Base-by-base conservation (phyloP, 176 grass and related monocot species). In the Elymus sibiricus region DNA sequence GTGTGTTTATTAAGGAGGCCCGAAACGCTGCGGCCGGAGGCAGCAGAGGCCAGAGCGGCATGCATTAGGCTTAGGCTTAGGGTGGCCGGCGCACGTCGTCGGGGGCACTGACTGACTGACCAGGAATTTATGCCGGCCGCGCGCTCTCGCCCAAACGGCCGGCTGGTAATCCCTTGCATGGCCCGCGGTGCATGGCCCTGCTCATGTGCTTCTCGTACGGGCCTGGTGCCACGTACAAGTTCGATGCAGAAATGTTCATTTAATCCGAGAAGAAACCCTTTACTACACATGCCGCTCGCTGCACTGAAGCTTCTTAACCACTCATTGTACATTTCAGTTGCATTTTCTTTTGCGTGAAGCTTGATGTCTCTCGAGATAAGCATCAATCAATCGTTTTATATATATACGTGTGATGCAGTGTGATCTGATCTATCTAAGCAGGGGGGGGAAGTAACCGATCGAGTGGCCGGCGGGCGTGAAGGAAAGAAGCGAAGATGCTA, bases 401-500 rank as follows among this genome's bases (percentile, higher is more conserved):
- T 39, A n/a, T 40, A 24, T n/a, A 6, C 22, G 15, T 83, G 24
- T 0, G 31, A 82, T 58, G 22, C 2, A 13, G 53, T 32, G 16
- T 1, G 4, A 7, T 68, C 21, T 38, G 11, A 44, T 85, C 9
- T 49, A 25, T 47, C 22, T 47, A 10, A 47, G 37, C 72, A 82
- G 15, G 3, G 79, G n/a, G 26, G 24, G 62, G 73, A 58, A 64
- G 12, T 1, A 6, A 19, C 15, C 16, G 17, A 68, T 6, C 11
- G 26, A 39, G 58, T 19, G 37, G 46, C 14, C 46, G 46, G 11
- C 26, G 42, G 22, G 61, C 47, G 59, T 75, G 12, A 5, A 29
- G 7, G 25, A 29, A 11, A 51, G 72, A 44, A 44, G 11, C 19
- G n/a, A 86, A 79, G 15, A 98, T 98, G 96, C 76, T 98, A 44